Evolutionary conservation across 495 filamentous ascomycete species (phyloP).

Genomic region (Cercophora scortea): DNA sequence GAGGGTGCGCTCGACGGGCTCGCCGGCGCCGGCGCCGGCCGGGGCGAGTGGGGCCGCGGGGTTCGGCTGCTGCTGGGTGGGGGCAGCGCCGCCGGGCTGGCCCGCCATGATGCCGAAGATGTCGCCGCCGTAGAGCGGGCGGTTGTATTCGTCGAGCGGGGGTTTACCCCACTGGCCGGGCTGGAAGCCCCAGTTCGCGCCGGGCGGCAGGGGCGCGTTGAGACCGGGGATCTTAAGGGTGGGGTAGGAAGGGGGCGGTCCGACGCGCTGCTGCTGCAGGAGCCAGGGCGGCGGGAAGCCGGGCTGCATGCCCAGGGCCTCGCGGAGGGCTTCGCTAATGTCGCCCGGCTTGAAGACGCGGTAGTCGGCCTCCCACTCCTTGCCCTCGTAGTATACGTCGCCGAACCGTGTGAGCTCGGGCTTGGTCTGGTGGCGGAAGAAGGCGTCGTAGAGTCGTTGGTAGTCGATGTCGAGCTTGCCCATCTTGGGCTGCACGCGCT

Average conservation of each 20-base stretch:
- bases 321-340: constrained; percentile 79
- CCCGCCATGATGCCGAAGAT: constrained; percentile 72
- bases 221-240: constrained; percentile 87
- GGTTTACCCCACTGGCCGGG: constrained; percentile 95
- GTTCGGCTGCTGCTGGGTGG: constrained; percentile 4
- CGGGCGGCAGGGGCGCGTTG: constrained; percentile 90
- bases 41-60: constrained; percentile 29
- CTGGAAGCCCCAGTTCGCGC: constrained; percentile 91
- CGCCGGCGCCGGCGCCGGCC: constrained; percentile 49
- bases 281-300: constrained; percentile 95
- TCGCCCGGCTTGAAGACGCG: constrained; percentile 85
- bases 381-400: constrained; percentile 97
- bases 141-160: constrained; percentile 83
- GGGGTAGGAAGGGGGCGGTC: constrained; percentile 88
- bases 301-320: constrained; percentile 88
- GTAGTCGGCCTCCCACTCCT: constrained; percentile 94
- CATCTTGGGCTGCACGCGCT: constrained; percentile 93
- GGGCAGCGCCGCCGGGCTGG: constrained; percentile 22
- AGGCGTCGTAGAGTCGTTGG: constrained; percentile 94
- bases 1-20: constrained; percentile 77
- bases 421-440: constrained; percentile 95
- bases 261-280: constrained; percentile 90
- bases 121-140: constrained; percentile 86
- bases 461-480: constrained; percentile 97
- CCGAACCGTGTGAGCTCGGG: constrained; percentile 89